Percentiles rank a stretch among this genome's conserved stretches.
Evolutionary conservation across 148 eudicot species (phyloP).

Genomic region (Rhododendron vialii): DNA sequence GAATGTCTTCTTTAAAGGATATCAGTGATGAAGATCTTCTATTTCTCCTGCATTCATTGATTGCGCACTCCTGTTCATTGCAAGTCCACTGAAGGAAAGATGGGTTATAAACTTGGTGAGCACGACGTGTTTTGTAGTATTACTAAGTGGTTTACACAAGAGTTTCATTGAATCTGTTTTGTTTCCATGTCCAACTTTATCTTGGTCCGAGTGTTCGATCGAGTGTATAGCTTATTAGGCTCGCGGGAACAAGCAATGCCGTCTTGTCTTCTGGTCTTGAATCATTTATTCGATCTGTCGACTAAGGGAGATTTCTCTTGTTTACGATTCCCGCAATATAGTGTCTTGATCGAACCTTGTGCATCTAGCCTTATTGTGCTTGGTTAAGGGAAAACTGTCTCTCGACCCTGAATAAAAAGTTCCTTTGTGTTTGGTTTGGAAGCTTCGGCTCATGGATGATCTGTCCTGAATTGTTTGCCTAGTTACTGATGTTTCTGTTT

Average conservation of each 20-base stretch:
- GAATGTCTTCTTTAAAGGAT: not conserved
- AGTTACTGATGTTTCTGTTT: not conserved
- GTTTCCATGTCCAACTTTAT: not conserved
- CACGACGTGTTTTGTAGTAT: not conserved
- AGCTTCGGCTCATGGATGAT: not conserved
- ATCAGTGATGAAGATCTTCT: not conserved
- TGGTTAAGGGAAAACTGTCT: not conserved
- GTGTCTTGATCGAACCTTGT: too few relatives aligned
- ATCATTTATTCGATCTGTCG: too few relatives aligned
- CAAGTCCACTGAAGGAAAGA: not conserved
- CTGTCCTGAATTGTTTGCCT: not conserved
- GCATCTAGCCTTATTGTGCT: too few relatives aligned
- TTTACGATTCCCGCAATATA: too few relatives aligned
- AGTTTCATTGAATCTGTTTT: not conserved
- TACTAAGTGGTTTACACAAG: not conserved
- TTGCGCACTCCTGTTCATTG: not conserved
- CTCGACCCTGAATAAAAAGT: not conserved
- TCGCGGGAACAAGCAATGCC: too few relatives aligned
- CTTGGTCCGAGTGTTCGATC: not conserved
- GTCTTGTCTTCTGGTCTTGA: too few relatives aligned
- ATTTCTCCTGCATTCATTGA: not conserved
- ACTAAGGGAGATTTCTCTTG: too few relatives aligned
- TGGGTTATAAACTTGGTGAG: not conserved
- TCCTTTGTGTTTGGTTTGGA: not conserved
- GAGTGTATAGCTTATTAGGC: too few relatives aligned